Percentiles rank a stretch among this genome's conserved stretches.
Conservation (phyloP, 2,329 filamentous ascomycete species). For the Trichoderma aggressivum region DNA sequence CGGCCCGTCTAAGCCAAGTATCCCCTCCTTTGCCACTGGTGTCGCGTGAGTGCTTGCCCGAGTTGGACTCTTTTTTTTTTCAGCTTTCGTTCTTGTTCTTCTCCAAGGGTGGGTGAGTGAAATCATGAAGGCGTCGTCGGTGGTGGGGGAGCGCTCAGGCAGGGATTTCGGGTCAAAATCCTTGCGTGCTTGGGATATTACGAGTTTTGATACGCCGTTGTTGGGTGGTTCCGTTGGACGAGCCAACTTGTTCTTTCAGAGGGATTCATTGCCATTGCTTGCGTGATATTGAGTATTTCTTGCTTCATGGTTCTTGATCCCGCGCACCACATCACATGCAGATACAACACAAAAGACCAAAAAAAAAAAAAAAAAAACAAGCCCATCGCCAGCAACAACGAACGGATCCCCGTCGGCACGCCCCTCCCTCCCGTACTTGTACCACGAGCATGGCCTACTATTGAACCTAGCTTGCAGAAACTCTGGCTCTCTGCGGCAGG, state of each 20-base stretch:
- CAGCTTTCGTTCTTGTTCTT: not conserved
- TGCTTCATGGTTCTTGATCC: not conserved
- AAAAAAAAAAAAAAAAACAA: not conserved
- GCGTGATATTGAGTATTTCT: not conserved
- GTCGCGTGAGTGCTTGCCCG: conserved; percentile 11
- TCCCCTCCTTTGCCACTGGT: not conserved
- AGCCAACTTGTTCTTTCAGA: not conserved
- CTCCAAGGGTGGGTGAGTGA: not conserved
- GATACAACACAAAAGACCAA: not conserved
- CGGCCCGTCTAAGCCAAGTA: not conserved
- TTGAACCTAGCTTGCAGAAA: too few relatives aligned
- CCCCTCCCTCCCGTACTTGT: not conserved
- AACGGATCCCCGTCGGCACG: not conserved
- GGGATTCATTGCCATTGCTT: not conserved
- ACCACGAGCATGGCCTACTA: not conserved
- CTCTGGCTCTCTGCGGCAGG: not conserved
- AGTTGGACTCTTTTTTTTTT: not conserved
- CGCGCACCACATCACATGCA: not conserved
- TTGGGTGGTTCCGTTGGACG: not conserved
- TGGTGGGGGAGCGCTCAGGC: not conserved
- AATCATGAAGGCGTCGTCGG: not conserved
- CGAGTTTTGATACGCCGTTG: not conserved
- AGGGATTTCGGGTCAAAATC: not conserved
- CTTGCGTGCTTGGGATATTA: not conserved
- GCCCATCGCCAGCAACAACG: not conserved